A percentile compares a stretch with the other conserved stretches of the same genome.
phyloP scores from a whole-genome alignment of 129 eudicot species.

The Tagetes patula region DNA sequence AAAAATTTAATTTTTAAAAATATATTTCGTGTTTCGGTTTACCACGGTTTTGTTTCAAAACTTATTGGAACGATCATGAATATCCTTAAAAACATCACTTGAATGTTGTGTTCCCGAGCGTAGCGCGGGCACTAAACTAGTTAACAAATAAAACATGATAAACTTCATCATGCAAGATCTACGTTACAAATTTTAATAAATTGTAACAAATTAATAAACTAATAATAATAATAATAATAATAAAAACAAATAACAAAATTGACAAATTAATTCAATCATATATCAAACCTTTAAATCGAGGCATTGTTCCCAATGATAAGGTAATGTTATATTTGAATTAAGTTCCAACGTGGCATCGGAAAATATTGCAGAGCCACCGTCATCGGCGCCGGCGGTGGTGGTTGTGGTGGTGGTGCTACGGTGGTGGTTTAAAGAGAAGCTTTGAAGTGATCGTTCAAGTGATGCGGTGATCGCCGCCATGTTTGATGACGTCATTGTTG shows the following conservation, averaged over 20 bases:
- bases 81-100: no score
- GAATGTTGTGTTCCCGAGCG: no score
- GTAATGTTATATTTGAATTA: constrained; percentile 70
- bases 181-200: background rate
- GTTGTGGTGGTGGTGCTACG: constrained; percentile 37
- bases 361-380: constrained; percentile 10
- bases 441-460: constrained; percentile 77
- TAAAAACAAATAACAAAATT: background rate
- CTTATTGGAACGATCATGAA: no score
- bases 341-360: constrained; percentile 63
- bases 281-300: constrained; percentile 79
- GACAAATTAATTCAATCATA: background rate
- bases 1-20: no score
- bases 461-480: constrained; percentile 83
- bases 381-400: constrained; percentile 17
- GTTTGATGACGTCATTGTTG: constrained; percentile 58
- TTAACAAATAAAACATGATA: no score
- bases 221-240: background rate
- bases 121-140: no score
- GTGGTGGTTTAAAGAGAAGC: constrained; percentile 70
- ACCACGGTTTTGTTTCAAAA: no score
- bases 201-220: background rate
- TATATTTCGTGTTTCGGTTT: no score
- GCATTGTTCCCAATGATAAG: constrained; percentile 97
- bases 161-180: constrained; percentile 9